Evolutionary conservation across 331 rosid genomes (phyloP).

Genomic region (Arachis monticola): DNA sequence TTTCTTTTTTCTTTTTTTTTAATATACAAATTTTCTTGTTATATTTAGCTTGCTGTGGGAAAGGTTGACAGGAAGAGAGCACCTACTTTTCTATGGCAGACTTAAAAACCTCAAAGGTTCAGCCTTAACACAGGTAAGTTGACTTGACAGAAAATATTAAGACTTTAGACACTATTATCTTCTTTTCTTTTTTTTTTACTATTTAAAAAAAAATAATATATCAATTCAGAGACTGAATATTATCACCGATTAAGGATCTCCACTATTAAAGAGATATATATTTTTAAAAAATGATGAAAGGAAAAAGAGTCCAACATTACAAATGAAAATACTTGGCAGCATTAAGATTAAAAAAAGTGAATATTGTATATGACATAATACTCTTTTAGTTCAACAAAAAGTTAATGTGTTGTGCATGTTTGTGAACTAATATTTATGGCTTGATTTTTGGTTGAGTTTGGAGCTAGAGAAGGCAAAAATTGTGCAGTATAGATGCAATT

Average conservation of each 20-base stretch:
- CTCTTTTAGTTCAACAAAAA: not conserved
- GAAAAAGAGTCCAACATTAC: not conserved
- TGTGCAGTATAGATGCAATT: not conserved
- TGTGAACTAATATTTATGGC: not conserved
- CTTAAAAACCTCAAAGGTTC: slow-evolving; percentile 79
- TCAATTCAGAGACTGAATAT: not conserved
- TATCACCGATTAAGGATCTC: not conserved
- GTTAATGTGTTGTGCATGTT: slow-evolving; percentile 2
- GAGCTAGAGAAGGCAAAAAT: not conserved
- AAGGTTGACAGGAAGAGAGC: slow-evolving; percentile 83
- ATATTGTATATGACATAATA: not conserved
- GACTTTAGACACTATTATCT: not conserved
- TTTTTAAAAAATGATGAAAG: not conserved
- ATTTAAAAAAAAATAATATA: too few species aligned
- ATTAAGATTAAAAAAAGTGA: not conserved
- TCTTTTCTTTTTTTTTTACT: too few species aligned
- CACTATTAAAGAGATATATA: not conserved
- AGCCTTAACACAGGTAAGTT: slow-evolving; percentile 63
- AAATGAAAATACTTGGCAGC: not conserved
- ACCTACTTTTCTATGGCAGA: slow-evolving; percentile 85
- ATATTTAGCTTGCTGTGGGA: slow-evolving; percentile 77
- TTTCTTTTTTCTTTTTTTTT: not conserved
- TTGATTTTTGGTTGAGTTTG: not conserved
- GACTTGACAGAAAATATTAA: not conserved
- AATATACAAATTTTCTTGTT: not conserved